Evolutionary conservation across 225 moss, liverwort and hornwort genomes (phyloP), one percentile per base, ranked within the genome.

Genomic region (Takakia lepidozioides): DNA sequence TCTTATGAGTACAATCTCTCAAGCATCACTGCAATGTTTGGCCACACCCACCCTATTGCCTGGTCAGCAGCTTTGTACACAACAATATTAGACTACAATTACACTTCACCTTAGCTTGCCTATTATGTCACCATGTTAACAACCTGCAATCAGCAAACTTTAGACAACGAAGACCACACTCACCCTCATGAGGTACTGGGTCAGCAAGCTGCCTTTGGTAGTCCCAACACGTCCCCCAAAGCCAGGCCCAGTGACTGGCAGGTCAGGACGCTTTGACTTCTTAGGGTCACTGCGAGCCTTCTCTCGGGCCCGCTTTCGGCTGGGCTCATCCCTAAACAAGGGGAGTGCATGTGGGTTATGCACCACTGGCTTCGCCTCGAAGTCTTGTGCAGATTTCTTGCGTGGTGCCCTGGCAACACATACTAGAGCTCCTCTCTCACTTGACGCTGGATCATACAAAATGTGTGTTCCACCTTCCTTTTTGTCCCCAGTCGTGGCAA

Each of bases 141-240:
- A n/a, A n/a, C n/a, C n/a, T n/a, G n/a, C n/a, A n/a, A n/a, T n/a
- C n/a, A n/a, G n/a, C n/a, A n/a, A n/a, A n/a, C n/a, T n/a, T n/a
- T n/a, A n/a, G n/a, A n/a, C n/a, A n/a, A n/a, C n/a, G n/a, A n/a
- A 27, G 15, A 16, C 21, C 38, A 25, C 24, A 54, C 78, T 51
- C 52, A 93, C 93, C 93, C 87, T 80, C 82, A 98, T 82, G 54
- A 98, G 82, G 68, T 98, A 98, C 38, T 99, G 98, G 8, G 91
- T 99, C 8, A 99, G 85, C 40, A 99, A 70, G 66, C 98, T 89
- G 47, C 98, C 98, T 70, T 91, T 99, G 0, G 98, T 91, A 25
- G 87, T 87, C 30, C 98, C 98, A 42, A 99, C 87, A 65, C 98
- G 78, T 49, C 98, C 98, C 65, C 98, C 98, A 61, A 85, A 91